Base-by-base conservation (phyloP, 1,284 basidiomycete species). In the Rhodotorula sp. region DNA sequence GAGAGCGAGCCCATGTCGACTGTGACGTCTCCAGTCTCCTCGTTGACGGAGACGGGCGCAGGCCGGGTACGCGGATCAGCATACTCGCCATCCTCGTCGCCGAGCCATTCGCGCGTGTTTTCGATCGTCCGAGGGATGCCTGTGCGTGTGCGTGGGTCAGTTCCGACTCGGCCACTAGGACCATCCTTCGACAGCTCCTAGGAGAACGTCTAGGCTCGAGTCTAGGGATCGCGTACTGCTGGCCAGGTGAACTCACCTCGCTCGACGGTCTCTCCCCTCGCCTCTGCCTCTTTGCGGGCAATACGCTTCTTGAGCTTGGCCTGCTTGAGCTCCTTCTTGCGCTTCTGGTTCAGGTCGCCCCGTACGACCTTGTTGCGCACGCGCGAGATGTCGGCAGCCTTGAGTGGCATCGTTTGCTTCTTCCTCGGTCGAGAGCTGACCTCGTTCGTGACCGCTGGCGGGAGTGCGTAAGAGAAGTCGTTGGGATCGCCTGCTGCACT, bases 61-160 rank as follows among this genome's bases (percentile, higher is more conserved):
- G 77, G 78, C 31, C 75, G 69, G 8, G 77, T 79, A 5, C 77
- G 70, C 15, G 76, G 59, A 59, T 79, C 78, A 82, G 79, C 31
- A 90, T 89, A 79, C 89, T 85, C 58, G 52, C 54, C 54, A 87
- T 87, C 31, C 88, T 91, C 64, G 92, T 83, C 78, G 90, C 89
- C 52, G 91, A 92, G 5, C 92, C 90, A 92, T 80, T 94, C 89
- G 72, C 95, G 88, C 64, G 89, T 91, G 81, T 97, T 98, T 80
- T 99, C 95, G 50, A 98, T 87, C 1, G 95, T 99, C 55, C 87
- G 86, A 0, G 95, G 71, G 58, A 69, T 70, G 34, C 73, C 75
- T 76, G 62, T 0, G 45, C 15, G 15, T 15, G n/a, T 7, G 59
- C 6, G 31, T 48, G 16, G 48, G 48, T 49, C 15, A 34, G 23